Evolutionary conservation across 1,139 yeast genomes (phyloP), one percentile per base, ranked within the genome.

Genomic region (Geotrichum candidum): DNA sequence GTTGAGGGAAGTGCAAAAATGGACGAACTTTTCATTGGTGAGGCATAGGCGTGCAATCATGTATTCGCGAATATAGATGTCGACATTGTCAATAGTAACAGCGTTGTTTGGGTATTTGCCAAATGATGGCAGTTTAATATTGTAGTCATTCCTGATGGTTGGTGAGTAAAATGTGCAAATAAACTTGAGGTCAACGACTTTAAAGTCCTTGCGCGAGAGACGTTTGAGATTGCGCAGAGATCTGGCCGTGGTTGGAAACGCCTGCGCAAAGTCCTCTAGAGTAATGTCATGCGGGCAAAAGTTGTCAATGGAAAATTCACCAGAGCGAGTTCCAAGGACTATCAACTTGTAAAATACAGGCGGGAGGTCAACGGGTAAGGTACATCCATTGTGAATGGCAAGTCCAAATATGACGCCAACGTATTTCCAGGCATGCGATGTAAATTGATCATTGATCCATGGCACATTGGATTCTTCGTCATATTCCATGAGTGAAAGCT

Each of bases 361-460:
- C 1, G 73, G 72, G 53, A 72, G 65, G 46, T 65, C 61, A 15
- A 69, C 63, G 23, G 67, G 68, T 13, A 72, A 61, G 11, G 68
- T 66, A 57, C 74, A 72, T 23, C 72, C 69, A 56, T 72, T 72
- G 63, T 68, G 68, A 4, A 71, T 51, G 0, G 72, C 74, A 29
- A 72, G 57, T 1, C 72, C 75, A 31, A 71, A 63, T 2, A 71
- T 56, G 10, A 68, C 60, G 2, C 75, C 75, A 25, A 71, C 31
- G 38, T 60, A 64, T 46, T 68, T 67, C 51, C 57, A 64, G 29
- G 54, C 58, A 51, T 15, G 29, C 7, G 63, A 31, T n/a, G 59
- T 60, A 23, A 67, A 67, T 23, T 60, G 38, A 57, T 63, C 63
- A 38, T 65, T 65, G 57, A 71, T 69, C 72, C 72, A 71, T 3